A percentile compares a stretch with the other conserved stretches of the same genome.
These are phyloP conservation scores for Selaginella moellendorffii DNA, from an alignment of 75 land plant species.

Conservation along the genomic window DNA sequence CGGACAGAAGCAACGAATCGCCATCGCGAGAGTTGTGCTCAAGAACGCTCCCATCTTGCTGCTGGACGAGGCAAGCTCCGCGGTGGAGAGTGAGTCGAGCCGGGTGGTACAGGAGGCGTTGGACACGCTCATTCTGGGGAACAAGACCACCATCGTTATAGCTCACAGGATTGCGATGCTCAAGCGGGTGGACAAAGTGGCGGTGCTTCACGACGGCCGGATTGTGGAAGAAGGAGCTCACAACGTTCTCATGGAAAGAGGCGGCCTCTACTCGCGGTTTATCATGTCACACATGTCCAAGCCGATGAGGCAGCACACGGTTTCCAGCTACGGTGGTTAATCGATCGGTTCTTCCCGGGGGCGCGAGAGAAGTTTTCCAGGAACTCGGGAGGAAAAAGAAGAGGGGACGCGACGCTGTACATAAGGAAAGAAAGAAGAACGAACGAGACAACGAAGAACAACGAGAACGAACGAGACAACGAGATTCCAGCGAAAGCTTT, in stretches of 20 bases:
- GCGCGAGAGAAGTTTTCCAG: too few relatives aligned
- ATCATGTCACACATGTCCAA: constrained; percentile 94
- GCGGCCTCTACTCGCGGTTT: constrained; percentile 78
- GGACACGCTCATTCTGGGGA: constrained; percentile 91
- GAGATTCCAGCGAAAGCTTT: too few relatives aligned
- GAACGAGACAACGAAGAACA: too few relatives aligned
- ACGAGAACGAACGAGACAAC: too few relatives aligned
- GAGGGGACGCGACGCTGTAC: too few relatives aligned
- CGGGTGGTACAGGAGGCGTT: constrained; percentile 95
- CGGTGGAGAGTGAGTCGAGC: constrained; percentile 89
- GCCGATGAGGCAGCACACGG: constrained; percentile 66
- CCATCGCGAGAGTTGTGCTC: constrained; percentile 84
- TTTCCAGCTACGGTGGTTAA: too few relatives aligned
- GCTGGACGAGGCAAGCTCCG: constrained; percentile 89
- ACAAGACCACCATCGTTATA: constrained; percentile 85
- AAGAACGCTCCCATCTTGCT: constrained; percentile 94
- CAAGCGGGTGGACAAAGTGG: constrained; percentile 91
- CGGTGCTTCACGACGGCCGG: constrained; percentile 83
- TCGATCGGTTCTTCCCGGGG: too few relatives aligned
- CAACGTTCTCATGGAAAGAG: constrained; percentile 65
- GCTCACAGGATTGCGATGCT: constrained; percentile 96
- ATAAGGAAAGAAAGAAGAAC: too few relatives aligned
- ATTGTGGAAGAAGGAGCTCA: constrained; percentile 94
- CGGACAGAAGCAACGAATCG: constrained; percentile 93
- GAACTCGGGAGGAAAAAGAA: too few relatives aligned